Percentiles rank a stretch among this genome's conserved stretches.
phyloP scores from a whole-genome alignment of 1,139 yeast genomes.

The Petasospora rhodanensis region DNA sequence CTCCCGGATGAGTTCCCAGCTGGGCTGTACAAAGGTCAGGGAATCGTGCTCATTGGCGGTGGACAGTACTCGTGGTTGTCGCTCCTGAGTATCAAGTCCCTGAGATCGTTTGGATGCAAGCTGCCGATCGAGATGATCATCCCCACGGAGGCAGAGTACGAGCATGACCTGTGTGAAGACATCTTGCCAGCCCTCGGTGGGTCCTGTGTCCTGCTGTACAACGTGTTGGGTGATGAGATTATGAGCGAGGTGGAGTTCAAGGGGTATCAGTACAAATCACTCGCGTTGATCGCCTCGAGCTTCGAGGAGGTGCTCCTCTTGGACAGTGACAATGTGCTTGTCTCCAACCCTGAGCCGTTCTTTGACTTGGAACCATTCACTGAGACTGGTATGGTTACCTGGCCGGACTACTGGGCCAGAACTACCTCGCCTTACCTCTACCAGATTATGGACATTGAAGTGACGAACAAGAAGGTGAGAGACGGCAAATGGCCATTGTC shows the following conservation, averaged over 20 bases:
- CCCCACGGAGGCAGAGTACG: conserved; percentile 48
- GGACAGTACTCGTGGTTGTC: conserved; percentile 72
- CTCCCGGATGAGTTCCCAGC: conserved; percentile 41
- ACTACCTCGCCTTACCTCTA: conserved; percentile 56
- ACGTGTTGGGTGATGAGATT: conserved; percentile 29
- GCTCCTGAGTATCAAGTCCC: conserved; percentile 55
- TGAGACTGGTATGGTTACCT: conserved; percentile 37
- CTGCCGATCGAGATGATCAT: conserved; percentile 60
- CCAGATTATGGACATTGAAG: conserved; percentile 45
- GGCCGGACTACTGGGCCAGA: conserved; percentile 75
- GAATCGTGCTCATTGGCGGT: conserved; percentile 80
- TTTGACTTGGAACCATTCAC: conserved; percentile 36
- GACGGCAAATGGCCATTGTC: conserved; percentile 31
- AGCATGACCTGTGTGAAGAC: conserved; percentile 46
- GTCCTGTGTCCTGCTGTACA: conserved; percentile 46
- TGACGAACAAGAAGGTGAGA: conserved; percentile 37
- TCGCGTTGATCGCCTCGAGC: conserved; percentile 51
- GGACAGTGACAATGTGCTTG: conserved; percentile 61
- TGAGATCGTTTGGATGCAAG: conserved; percentile 51
- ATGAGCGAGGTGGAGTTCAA: conserved; percentile 35
- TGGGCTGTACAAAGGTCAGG: conserved; percentile 53
- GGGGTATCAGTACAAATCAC: conserved; percentile 56
- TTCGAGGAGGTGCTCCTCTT: conserved; percentile 52
- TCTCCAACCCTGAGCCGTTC: conserved; percentile 47
- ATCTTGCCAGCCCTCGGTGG: conserved; percentile 49